Base-by-base conservation (phyloP, 306 rosid species). In the Clitoria ternatea region DNA sequence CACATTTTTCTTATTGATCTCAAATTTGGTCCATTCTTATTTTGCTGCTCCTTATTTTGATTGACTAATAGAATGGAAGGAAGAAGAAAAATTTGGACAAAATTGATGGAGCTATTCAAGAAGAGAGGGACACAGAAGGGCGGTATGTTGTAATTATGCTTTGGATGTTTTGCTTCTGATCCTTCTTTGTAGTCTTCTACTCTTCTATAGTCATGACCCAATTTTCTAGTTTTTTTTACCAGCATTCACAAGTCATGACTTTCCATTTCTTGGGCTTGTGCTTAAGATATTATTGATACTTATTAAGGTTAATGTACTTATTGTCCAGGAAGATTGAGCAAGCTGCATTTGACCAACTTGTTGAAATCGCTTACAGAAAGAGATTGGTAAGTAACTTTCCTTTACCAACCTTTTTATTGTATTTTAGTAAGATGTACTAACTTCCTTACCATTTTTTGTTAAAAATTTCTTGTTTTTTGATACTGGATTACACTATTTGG, bases 271-370 rank as follows among this genome's bases (percentile, higher is more conserved):
- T 9, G 33, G 49, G 44, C 72, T 49, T 43, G 36, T 40, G 32
- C 12, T 61, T 53, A 44, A 61, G 66, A 67, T 52, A 26, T 79
- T 52, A 12, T 59, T 59, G 74, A 26, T 72, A 53, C 24, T 75
- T 62, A 65, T 40, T 70, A 29, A 30, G 48, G 52, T 48, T 77
- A 33, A 52, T 76, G 73, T 63, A 54, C 39, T 72, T 80, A 30
- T 37, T 67, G 5, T 82, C 82, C 92, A 92, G 98, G 90, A 82
- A 77, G 42, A 73, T 85, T 42, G 96, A 90, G 81, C 87, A 83
- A 79, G 80, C 86, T 73, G 98, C 96, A 14, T 83, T 86, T 81
- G 96, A 92, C 86, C 85, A 88, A 55, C 98, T 92, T 49, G 60
- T 78, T 85, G 96, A 85, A 81, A 80, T 82, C 52, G 96, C 96